Evolutionary conservation across 2,329 filamentous ascomycete genomes (phyloP), one percentile per base, ranked within the genome.

Genomic region (Teratosphaeria destructans): DNA sequence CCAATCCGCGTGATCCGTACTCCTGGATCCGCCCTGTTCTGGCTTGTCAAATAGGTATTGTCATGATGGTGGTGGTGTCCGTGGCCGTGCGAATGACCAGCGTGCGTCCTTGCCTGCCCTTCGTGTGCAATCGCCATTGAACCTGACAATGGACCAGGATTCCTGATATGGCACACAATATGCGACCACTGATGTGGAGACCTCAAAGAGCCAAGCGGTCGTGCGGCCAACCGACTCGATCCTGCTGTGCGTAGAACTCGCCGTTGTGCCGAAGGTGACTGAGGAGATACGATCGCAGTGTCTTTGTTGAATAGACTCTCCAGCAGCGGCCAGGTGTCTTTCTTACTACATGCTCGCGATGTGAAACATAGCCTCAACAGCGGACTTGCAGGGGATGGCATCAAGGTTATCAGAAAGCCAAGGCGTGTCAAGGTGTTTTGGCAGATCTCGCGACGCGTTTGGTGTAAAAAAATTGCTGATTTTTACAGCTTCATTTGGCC

Each of bases 1-100:
- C 90, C 90, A 68, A 97, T 88, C 64, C 90, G 82, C 57, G 94
- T 99, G 71, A 96, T 96, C 68, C 91, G 87, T 68, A 96, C 95
- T 65, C 90, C 90, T 56, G 94, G 91, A 75, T 99, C 94, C 66
- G 89, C 87, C 76, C 90, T 94, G 77, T 95, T 90, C 64, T 80
- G 81, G 6, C 89, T 93, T 3, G 85, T 88, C 56, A 95, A 81
- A 72, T 90, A 94, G 52, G 85, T 83, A 75, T 90, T 94, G 75
- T 96, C 90, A 73, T 94, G 89, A 71, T 91, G 86, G 69, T 93
- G 88, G 72, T 89, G 85, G 68, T 88, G 85, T 59, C 77, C 75
- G 65, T 85, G 82, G 32, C 81, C 79, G 63, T 73, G 72, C 11
- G 66, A 67, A 54, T 69, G 68, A 16, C 67, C 70, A 34, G 62